Conservation (phyloP, 129 eudicot species). For the Centaurea solstitialis region DNA sequence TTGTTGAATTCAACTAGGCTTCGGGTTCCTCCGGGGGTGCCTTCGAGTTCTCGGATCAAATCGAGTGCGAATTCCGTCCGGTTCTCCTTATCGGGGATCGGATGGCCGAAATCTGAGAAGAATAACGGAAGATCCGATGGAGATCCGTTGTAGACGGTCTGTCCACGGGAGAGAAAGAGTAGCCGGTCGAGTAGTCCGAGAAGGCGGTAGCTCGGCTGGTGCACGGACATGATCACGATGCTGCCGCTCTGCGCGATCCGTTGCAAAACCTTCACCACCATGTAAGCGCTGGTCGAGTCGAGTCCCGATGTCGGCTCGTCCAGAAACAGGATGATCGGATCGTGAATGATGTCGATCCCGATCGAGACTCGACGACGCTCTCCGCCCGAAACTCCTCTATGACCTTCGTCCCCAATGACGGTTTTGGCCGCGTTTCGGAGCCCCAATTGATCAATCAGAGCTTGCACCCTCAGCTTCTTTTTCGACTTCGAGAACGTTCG, state of each 20-base stretch:
- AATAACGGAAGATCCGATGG: conserved; percentile 56
- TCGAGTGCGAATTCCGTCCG: conserved; percentile 87
- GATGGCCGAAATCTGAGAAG: conserved; percentile 82
- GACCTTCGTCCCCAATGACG: conserved; percentile 92
- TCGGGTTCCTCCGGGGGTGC: conserved; percentile 73
- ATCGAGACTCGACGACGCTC: conserved; percentile 92
- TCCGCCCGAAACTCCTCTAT: conserved; percentile 95
- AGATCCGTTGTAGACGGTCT: conserved; percentile 81
- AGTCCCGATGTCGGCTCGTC: conserved; percentile 97
- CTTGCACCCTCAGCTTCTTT: conserved; percentile 77
- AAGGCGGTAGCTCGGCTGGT: conserved; percentile 88
- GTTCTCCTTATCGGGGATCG: conserved; percentile 88
- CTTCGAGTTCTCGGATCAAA: conserved; percentile 81
- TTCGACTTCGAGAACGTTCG: conserved; percentile 65
- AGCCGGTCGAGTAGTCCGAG: conserved; percentile 77
- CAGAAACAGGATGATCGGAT: conserved; percentile 65
- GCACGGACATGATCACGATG: conserved; percentile 84
- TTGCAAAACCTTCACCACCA: conserved; percentile 93
- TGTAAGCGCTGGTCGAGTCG: conserved; percentile 88
- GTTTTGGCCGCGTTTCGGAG: conserved; percentile 87
- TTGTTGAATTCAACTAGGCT: conserved; percentile 77
- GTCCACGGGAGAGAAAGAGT: conserved; percentile 78
- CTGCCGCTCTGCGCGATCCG: conserved; percentile 92
- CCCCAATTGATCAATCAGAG: conserved; percentile 80
- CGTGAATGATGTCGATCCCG: conserved; percentile 85